phyloP scores from a whole-genome alignment of 257 asterid genomes.

The Rubia yunnanensis region DNA sequence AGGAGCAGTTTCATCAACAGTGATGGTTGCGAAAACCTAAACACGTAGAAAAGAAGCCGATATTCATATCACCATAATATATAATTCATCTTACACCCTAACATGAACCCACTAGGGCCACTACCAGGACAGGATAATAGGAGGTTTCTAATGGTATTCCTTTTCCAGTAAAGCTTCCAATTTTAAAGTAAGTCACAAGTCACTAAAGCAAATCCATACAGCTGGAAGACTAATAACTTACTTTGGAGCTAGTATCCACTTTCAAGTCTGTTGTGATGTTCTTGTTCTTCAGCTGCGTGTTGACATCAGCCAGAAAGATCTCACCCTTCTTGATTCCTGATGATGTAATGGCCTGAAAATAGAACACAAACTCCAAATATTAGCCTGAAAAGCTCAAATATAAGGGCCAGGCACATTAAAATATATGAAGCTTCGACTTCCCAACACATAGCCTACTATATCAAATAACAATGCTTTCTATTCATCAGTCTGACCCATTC shows the following conservation, averaged over 20 bases:
- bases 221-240: conserved; percentile 20
- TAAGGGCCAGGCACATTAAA: background rate
- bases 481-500: background rate
- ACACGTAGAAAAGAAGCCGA: conserved; percentile 3
- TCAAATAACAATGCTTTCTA: background rate
- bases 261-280: conserved; percentile 69
- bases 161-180: background rate
- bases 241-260: conserved; percentile 68
- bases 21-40: conserved; percentile 68
- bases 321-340: conserved; percentile 69
- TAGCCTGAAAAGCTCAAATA: background rate
- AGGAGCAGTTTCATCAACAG: conserved; percentile 86
- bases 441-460: background rate
- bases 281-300: conserved; percentile 60
- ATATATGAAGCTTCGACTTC: background rate
- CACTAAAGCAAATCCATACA: background rate
- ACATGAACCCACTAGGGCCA: no score
- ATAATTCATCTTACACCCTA: background rate
- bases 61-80: background rate
- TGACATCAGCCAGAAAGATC: conserved; percentile 52
- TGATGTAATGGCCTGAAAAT: conserved; percentile 58
- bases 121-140: no score
- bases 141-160: background rate
- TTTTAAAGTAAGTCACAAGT: background rate
- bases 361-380: background rate